phyloP scores from a whole-genome alignment of 139 green algal species.

The Coelastrella sp. region DNA sequence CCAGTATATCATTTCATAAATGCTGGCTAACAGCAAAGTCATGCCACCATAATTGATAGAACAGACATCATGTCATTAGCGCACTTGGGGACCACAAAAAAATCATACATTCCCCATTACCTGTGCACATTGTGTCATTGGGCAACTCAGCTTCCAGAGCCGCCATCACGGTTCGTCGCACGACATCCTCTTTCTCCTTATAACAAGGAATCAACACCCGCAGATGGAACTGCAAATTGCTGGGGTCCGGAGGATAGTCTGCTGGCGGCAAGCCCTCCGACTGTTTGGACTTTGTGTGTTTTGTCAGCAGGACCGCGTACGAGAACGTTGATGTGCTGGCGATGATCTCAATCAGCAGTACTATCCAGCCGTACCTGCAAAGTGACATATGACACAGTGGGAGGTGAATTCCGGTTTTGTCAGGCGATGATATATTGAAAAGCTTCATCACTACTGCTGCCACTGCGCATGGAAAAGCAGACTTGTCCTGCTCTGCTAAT shows the following conservation, averaged over 20 bases:
- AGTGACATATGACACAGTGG: not conserved
- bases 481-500: too few relatives aligned
- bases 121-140: conserved; percentile 36
- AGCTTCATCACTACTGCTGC: too few relatives aligned
- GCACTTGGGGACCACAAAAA: too few relatives aligned
- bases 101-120: not conserved
- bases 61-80: too few relatives aligned
- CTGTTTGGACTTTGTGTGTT: conserved; percentile 7
- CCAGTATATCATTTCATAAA: too few relatives aligned
- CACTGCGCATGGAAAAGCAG: too few relatives aligned
- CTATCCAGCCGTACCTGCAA: conserved; percentile 46
- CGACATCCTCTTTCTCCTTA: conserved; percentile 43
- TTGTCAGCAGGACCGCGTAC: conserved; percentile 51
- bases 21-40: too few relatives aligned
- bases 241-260: not conserved
- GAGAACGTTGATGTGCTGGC: conserved; percentile 49
- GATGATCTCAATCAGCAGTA: conserved; percentile 55
- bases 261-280: conserved; percentile 36
- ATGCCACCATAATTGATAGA: not conserved
- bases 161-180: conserved; percentile 28
- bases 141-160: conserved; percentile 35
- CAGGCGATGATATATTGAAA: too few relatives aligned
- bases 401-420: too few relatives aligned
- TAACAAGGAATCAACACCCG: conserved; percentile 60
- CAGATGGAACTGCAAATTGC: conserved; percentile 49